Percentiles rank a stretch among this genome's conserved stretches.
phyloP scores from a whole-genome alignment of 2,329 filamentous ascomycete genomes.

The Fusarium burgessii region DNA sequence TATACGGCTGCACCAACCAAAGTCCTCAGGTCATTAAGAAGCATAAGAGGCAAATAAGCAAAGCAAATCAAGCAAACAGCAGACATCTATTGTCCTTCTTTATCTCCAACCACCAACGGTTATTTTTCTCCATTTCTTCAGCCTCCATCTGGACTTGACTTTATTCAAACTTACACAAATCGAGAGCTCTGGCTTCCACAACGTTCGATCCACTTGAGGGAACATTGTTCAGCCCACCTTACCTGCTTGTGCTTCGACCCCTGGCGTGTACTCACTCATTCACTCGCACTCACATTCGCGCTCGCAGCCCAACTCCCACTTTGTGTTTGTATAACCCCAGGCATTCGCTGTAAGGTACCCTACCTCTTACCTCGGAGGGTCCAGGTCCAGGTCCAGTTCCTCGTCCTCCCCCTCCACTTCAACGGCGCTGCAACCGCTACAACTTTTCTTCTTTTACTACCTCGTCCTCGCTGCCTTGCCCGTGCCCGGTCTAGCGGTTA shows the following conservation, averaged over 20 bases:
- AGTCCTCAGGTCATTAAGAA: slow-evolving; percentile 20
- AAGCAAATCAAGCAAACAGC: neutral
- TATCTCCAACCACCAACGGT: neutral
- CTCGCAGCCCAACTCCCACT: neutral
- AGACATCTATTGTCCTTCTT: neutral
- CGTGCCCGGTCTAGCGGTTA: slow-evolving; percentile 30
- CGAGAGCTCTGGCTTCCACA: slow-evolving; percentile 25
- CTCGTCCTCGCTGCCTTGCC: slow-evolving; percentile 4
- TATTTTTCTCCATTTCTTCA: neutral
- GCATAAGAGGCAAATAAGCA: slow-evolving; percentile 19
- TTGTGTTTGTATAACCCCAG: slow-evolving; percentile 25
- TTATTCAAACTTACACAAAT: slow-evolving; percentile 27
- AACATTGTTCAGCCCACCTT: slow-evolving; percentile 12
- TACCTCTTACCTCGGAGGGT: slow-evolving; percentile 24
- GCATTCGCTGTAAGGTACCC: slow-evolving; percentile 39
- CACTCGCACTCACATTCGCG: neutral
- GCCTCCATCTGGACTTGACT: neutral
- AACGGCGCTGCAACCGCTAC: slow-evolving; percentile 29
- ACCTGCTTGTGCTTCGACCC: slow-evolving; percentile 1
- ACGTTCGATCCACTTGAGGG: slow-evolving; percentile 32
- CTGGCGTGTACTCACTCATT: slow-evolving; percentile 16
- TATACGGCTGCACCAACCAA: slow-evolving; percentile 15
- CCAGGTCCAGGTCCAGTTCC: slow-evolving; percentile 6
- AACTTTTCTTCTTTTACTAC: neutral
- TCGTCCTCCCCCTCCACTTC: slow-evolving; percentile 26